phyloP scores from a whole-genome alignment of 768 basidiomycete genomes.

The Calocera viscosa region DNA sequence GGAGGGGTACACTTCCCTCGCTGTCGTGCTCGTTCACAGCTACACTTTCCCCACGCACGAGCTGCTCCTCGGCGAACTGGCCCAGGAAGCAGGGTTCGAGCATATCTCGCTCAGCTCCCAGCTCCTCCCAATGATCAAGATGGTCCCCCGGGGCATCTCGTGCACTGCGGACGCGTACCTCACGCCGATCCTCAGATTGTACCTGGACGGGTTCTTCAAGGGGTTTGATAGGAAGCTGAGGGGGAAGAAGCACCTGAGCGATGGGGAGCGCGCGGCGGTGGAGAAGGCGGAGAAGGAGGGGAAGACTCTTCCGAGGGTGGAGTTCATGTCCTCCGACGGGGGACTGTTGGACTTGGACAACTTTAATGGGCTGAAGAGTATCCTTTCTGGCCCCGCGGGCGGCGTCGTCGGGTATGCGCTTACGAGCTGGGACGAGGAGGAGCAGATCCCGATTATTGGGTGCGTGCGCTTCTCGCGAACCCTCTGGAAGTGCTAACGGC shows the following conservation, averaged over 20 bases:
- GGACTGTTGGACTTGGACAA: constrained; percentile 65
- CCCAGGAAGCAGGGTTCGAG: constrained; percentile 69
- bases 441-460: constrained; percentile 72
- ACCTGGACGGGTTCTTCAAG: constrained; percentile 81
- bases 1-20: constrained; percentile 76
- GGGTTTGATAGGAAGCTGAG: constrained; percentile 70
- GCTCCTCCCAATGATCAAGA: constrained; percentile 88
- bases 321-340: constrained; percentile 94
- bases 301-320: constrained; percentile 47
- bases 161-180: constrained; percentile 93
- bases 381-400: constrained; percentile 85
- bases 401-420: constrained; percentile 92
- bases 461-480: constrained; percentile 30
- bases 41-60: constrained; percentile 89
- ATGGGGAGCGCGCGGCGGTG: constrained; percentile 11
- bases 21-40: constrained; percentile 82
- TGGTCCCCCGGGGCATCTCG: constrained; percentile 84
- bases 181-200: constrained; percentile 71
- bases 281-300: constrained; percentile 26
- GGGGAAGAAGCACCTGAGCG: not conserved
- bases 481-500: not conserved
- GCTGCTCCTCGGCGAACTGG: constrained; percentile 52
- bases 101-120: constrained; percentile 82
- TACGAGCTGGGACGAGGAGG: constrained; percentile 67
- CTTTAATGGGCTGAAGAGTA: constrained; percentile 88